Evolutionary conservation across 192 early-diverging fungal species (phyloP).

Genomic region (Mortierella hygrophila): DNA sequence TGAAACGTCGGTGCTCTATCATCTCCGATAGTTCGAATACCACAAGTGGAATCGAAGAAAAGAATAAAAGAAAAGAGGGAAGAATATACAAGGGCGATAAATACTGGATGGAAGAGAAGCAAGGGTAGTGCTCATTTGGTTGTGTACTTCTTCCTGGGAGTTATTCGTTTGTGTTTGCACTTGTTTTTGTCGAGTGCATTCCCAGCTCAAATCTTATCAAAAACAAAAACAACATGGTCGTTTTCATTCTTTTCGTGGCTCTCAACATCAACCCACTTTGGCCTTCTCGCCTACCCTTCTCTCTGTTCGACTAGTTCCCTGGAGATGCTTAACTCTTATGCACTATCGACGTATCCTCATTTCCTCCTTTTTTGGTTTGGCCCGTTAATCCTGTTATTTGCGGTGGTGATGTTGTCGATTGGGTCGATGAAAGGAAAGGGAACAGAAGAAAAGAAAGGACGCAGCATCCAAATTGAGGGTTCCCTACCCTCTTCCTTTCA

Average conservation of each 20-base stretch:
- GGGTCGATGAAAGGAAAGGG: background rate
- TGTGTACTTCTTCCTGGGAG: background rate
- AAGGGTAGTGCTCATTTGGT: background rate
- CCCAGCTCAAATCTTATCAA: conserved; percentile 5
- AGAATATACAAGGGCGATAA: background rate
- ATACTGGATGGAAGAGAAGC: background rate
- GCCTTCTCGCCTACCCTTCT: background rate
- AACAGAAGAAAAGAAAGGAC: background rate
- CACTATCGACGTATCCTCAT: background rate
- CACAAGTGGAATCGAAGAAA: no score
- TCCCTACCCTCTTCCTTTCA: background rate
- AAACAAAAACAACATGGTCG: background rate
- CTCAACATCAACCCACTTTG: background rate
- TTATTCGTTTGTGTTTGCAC: background rate
- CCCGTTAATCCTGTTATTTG: background rate
- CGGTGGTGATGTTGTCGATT: background rate
- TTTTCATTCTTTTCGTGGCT: background rate
- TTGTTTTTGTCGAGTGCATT: background rate
- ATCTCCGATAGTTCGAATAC: no score
- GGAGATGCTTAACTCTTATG: background rate
- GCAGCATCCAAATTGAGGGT: background rate
- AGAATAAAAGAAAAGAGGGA: background rate
- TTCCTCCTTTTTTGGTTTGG: background rate
- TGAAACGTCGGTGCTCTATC: no score
- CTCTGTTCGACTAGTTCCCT: background rate